Conservation (phyloP, 2,329 filamentous ascomycete genomes). For the Immersiporthe knoxdaviesiana region DNA sequence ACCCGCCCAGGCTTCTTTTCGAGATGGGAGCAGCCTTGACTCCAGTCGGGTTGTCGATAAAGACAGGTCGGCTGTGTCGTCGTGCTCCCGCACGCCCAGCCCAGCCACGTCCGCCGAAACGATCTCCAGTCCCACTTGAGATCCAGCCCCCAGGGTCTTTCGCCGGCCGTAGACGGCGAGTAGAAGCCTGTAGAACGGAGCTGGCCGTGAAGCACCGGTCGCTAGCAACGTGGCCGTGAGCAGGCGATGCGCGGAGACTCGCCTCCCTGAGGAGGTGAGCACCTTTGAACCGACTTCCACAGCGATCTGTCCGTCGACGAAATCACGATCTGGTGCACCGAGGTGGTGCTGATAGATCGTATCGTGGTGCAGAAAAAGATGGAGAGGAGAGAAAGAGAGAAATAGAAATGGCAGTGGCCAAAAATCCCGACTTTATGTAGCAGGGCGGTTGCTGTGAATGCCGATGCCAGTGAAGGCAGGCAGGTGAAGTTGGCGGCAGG, state of each 20-base stretch:
- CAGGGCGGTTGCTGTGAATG: not conserved
- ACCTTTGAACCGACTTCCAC: conserved; percentile 10
- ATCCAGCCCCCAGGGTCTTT: conserved; percentile 27
- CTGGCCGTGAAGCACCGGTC: conserved; percentile 21
- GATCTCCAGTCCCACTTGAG: conserved; percentile 24
- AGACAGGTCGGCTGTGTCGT: conserved; percentile 8
- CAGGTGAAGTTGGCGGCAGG: not conserved
- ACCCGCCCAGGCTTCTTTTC: conserved; percentile 2
- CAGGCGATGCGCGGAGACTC: conserved; percentile 23
- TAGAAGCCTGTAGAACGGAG: conserved; percentile 25
- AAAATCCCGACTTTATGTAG: not conserved
- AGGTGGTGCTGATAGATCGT: not conserved
- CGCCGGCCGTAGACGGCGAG: conserved; percentile 22
- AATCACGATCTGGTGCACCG: not conserved
- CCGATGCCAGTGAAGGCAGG: not conserved
- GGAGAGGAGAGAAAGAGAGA: not conserved
- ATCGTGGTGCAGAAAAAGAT: not conserved
- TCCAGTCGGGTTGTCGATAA: not conserved
- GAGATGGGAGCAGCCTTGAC: conserved; percentile 15
- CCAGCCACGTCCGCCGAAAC: conserved; percentile 20
- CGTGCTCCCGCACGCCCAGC: conserved; percentile 24
- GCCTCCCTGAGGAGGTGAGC: conserved; percentile 7
- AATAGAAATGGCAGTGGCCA: not conserved
- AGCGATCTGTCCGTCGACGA: not conserved
- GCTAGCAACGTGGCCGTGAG: conserved; percentile 19